phyloP scores from a whole-genome alignment of 164 flowering plant genomes.

The Sedum album region DNA sequence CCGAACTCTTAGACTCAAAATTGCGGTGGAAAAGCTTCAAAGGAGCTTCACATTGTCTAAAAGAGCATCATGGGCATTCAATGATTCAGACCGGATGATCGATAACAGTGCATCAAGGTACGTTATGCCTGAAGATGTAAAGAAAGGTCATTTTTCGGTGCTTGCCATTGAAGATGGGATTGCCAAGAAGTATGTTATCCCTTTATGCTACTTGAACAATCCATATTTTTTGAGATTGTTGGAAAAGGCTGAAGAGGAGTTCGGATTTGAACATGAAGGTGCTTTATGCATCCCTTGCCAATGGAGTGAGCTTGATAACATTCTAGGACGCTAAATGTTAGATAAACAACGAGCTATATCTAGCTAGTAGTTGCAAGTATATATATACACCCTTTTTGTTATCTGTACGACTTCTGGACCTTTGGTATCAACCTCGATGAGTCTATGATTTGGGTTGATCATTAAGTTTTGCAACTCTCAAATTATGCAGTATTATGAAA shows the following conservation, averaged over 20 bases:
- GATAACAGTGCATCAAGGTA: neutral
- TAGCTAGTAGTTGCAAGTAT: too few species aligned
- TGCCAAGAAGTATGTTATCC: slow-evolving; percentile 8
- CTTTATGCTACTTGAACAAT: slow-evolving; percentile 6
- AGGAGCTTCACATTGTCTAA: slow-evolving; percentile 1
- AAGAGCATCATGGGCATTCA: neutral
- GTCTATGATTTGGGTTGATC: too few species aligned
- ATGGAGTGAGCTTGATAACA: slow-evolving; percentile 11
- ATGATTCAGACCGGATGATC: neutral
- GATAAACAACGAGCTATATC: too few species aligned
- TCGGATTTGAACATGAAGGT: slow-evolving; percentile 13
- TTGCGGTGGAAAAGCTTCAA: slow-evolving; percentile 5
- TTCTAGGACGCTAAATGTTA: too few species aligned
- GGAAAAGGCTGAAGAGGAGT: slow-evolving; percentile 13
- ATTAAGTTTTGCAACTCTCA: too few species aligned
- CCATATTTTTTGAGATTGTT: slow-evolving; percentile 4
- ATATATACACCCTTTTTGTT: too few species aligned
- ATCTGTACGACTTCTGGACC: too few species aligned
- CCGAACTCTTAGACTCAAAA: neutral
- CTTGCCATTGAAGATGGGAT: slow-evolving; percentile 3
- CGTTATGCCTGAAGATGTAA: slow-evolving; percentile 10
- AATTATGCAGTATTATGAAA: too few species aligned
- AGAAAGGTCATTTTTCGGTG: slow-evolving; percentile 14
- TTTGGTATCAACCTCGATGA: too few species aligned
- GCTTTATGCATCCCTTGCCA: slow-evolving; percentile 10